phyloP scores from a whole-genome alignment of 371 early-diverging fungal genomes.

The Cokeromyces recurvatus region DNA sequence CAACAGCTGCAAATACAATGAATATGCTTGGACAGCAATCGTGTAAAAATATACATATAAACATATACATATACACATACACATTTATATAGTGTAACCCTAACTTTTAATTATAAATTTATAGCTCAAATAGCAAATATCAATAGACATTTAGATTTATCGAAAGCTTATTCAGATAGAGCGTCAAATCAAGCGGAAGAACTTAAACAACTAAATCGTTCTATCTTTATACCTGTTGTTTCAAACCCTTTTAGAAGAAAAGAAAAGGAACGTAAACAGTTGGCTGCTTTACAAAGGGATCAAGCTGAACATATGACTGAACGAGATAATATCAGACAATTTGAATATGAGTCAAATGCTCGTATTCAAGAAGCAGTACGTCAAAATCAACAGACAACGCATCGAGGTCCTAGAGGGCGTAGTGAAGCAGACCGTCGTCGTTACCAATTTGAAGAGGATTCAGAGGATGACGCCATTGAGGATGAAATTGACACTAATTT shows the following conservation, averaged over 20 bases:
- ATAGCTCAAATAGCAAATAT: constrained; percentile 55
- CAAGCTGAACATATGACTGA: constrained; percentile 43
- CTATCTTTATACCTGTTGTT: constrained; percentile 71
- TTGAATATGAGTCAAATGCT: constrained; percentile 40
- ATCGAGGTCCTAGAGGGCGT: constrained; percentile 45
- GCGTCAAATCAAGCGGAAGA: constrained; percentile 69
- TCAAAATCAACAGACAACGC: constrained; percentile 33
- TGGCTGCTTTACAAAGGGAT: constrained; percentile 45
- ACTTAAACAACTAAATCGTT: constrained; percentile 74
- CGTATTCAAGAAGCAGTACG: constrained; percentile 55
- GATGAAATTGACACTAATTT: constrained; percentile 79
- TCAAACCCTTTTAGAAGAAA: constrained; percentile 60
- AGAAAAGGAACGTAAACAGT: constrained; percentile 54
- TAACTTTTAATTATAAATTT: neutral
- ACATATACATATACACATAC: constrained; percentile 8
- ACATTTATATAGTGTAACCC: constrained; percentile 6
- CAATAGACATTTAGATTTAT: constrained; percentile 67
- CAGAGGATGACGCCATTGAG: constrained; percentile 69
- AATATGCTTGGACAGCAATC: constrained; percentile 61
- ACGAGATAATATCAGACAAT: constrained; percentile 36
- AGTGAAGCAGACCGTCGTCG: constrained; percentile 55
- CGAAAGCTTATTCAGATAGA: constrained; percentile 68
- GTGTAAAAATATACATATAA: constrained; percentile 25
- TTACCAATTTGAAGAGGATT: constrained; percentile 62
- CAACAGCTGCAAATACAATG: constrained; percentile 59